Conservation (phyloP, 2,329 filamentous ascomycete species). For the Aspergillus japonicus region DNA sequence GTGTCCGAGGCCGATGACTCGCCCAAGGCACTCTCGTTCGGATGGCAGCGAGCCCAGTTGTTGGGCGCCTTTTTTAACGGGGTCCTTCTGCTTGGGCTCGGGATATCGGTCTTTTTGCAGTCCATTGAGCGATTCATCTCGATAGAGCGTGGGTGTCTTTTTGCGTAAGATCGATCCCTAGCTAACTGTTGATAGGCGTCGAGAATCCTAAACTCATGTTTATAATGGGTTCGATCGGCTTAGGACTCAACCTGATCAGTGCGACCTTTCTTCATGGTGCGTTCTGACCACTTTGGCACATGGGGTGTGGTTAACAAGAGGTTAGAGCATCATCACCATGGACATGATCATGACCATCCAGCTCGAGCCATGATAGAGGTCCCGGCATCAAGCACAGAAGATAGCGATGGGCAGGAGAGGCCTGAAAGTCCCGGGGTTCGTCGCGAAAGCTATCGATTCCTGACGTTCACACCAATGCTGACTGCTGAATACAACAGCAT, state of each 20-base stretch:
- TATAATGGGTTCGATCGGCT: slow-evolving; percentile 66
- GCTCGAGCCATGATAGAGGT: background rate
- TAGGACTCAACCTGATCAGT: slow-evolving; percentile 67
- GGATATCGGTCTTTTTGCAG: slow-evolving; percentile 70
- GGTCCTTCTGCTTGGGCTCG: slow-evolving; percentile 69
- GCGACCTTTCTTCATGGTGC: slow-evolving; percentile 64
- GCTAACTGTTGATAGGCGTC: slow-evolving; percentile 49
- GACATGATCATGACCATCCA: slow-evolving; percentile 16
- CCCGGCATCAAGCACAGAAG: background rate
- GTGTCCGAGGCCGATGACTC: slow-evolving; percentile 60
- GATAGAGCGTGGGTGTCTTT: slow-evolving; percentile 26
- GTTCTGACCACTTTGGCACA: background rate
- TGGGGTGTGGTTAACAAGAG: background rate
- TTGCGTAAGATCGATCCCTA: background rate
- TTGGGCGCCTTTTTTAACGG: slow-evolving; percentile 80
- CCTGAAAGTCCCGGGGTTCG: background rate
- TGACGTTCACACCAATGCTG: background rate
- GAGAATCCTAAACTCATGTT: slow-evolving; percentile 66
- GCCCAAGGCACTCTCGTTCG: slow-evolving; percentile 64
- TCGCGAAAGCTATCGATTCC: background rate
- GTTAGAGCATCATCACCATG: slow-evolving; percentile 20
- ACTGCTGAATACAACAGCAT: slow-evolving; percentile 17
- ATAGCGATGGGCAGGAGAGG: slow-evolving; percentile 1
- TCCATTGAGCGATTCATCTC: slow-evolving; percentile 61
- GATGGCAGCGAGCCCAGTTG: slow-evolving; percentile 73